A percentile compares a stretch with the other conserved stretches of the same genome.
Conservation (phyloP, 495 filamentous ascomycete genomes). For the Penicillium goetzii region DNA sequence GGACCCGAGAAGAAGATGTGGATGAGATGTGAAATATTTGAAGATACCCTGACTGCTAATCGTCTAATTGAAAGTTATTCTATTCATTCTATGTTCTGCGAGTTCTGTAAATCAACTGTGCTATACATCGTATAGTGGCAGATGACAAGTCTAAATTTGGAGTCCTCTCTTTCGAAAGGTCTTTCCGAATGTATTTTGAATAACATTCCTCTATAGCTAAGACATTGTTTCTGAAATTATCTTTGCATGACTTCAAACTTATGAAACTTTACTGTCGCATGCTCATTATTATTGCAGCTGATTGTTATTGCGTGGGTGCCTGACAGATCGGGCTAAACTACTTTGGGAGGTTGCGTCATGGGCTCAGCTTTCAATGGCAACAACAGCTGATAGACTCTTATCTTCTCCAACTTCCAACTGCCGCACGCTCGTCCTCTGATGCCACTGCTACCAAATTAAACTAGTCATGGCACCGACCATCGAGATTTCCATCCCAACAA, state of each 20-base stretch:
- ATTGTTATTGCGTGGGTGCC: constrained; percentile 9
- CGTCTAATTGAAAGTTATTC: not conserved
- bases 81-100: not conserved
- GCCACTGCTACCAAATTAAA: constrained; percentile 5
- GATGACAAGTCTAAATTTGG: no score
- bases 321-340: constrained; percentile 16
- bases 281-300: constrained; percentile 1
- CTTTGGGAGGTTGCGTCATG: constrained; percentile 24
- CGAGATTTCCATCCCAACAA: constrained; percentile 81
- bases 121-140: no score
- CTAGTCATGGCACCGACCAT: constrained; percentile 70
- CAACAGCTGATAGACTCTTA: not conserved
- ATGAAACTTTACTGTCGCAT: not conserved
- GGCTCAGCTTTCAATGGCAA: constrained; percentile 1
- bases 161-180: not conserved
- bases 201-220: not conserved
- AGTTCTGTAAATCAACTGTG: not conserved
- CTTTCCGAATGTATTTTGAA: not conserved
- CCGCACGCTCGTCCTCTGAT: not conserved
- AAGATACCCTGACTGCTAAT: constrained; percentile 26
- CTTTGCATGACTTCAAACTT: not conserved
- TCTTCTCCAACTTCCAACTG: not conserved
- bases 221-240: not conserved
- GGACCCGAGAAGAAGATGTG: constrained; percentile 28
- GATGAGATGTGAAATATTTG: constrained; percentile 5